Evolutionary conservation across 805 yeast species (phyloP).

Genomic region (Kurtzmaniella cleridarum): DNA sequence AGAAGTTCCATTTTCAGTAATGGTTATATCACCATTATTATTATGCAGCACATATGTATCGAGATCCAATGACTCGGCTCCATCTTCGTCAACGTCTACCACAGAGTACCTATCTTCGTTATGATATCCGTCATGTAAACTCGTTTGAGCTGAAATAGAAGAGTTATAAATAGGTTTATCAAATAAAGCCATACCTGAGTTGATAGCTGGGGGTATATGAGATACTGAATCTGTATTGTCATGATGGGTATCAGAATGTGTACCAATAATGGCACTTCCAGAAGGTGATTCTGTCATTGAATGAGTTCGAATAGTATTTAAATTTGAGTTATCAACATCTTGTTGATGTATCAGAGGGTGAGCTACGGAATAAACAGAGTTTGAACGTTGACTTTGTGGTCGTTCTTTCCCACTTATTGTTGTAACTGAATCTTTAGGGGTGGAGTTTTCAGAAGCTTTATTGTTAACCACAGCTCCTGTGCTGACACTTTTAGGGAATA

Average conservation of each 20-base stretch:
- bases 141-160: conserved; percentile 6
- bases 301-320: too few species aligned
- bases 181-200: conserved; percentile 10
- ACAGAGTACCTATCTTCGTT: conserved; percentile 23
- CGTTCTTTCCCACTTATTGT: conserved; percentile 5
- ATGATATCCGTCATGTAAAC: conserved; percentile 16
- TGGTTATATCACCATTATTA: too few species aligned
- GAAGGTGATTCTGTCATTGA: background rate
- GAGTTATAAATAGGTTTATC: conserved; percentile 9
- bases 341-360: conserved; percentile 1
- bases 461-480: background rate
- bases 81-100: conserved; percentile 18
- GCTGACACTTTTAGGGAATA: conserved; percentile 1
- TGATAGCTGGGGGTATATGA: background rate
- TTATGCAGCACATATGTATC: too few species aligned
- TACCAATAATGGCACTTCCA: conserved; percentile 2
- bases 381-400: conserved; percentile 5
- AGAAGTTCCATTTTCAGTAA: too few species aligned
- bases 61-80: conserved; percentile 4
- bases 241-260: background rate
- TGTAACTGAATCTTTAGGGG: conserved; percentile 2
- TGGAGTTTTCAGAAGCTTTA: background rate
- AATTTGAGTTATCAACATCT: too few species aligned
- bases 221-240: background rate
- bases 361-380: conserved; percentile 4